Evolutionary conservation across 2,329 filamentous ascomycete genomes (phyloP), one percentile per base, ranked within the genome.

Genomic region (Teratosphaeria pseudoeucalypti): DNA sequence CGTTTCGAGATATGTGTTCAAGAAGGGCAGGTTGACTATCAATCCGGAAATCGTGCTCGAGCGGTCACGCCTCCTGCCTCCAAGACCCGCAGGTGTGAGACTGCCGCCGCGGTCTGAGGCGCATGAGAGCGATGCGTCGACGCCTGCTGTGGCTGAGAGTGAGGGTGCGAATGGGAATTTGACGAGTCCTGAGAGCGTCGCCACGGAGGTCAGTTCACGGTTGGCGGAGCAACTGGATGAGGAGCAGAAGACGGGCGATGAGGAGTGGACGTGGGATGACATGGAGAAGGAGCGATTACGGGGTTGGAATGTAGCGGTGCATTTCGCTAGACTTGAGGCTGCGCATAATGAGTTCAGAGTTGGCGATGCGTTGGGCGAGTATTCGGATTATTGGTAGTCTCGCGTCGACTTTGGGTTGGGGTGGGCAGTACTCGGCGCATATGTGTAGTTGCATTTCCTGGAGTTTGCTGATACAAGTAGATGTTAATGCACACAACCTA

Each of bases 21-120:
- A 81, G 68, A 76, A 76, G 62, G 78, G 78, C 1, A 80, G 92
- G 27, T 79, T 94, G 68, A 97, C 92, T 0, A 84, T 97, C 3
- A 85, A 92, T 64, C 92, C 94, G 0, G 87, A 91, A 65, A 79
- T 88, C 54, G 79, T 92, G 7, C 78, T 97, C 29, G 79, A 82
- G 52, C 82, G 86, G 39, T 87, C 86, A 56, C 85, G 85, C 1
- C 77, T 96, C 71, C 76, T 97, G 56, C 94, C 94, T 0, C 76
- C 81, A 60, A 81, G 85, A 55, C 90, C 90, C 0, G 85, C 82
- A 11, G 86, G 85, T 12, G 63, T 70, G 1, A 65, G 68, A 14
- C 63, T 68, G 32, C 70, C 70, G 19, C 69, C 70, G 2, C 59
- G 69, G 47, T 60, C 63, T 19, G 70, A 71, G 57, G 60, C 58